Percentiles rank a stretch among this genome's conserved stretches.
These are phyloP conservation scores for Plantago major DNA, from an alignment of 257 asterid genomes.

Conservation along the genomic window DNA sequence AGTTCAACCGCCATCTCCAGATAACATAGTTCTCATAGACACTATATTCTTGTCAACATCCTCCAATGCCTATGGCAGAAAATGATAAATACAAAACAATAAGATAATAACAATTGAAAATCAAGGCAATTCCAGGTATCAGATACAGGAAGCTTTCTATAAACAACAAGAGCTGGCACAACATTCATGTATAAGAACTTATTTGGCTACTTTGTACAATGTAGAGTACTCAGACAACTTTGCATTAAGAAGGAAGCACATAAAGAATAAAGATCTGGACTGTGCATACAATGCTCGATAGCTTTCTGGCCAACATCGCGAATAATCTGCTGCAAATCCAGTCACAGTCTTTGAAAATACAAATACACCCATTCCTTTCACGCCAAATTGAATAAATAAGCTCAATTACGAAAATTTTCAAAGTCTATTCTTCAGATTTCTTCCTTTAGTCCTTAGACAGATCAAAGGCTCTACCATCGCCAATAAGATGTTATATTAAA, in stretches of 20 bases:
- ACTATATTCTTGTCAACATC: slow-evolving; percentile 92
- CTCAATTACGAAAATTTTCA: too few relatives aligned
- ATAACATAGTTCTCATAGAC: slow-evolving; percentile 79
- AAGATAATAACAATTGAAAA: background rate
- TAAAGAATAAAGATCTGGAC: too few relatives aligned
- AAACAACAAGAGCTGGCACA: background rate
- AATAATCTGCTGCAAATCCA: too few relatives aligned
- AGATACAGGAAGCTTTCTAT: background rate
- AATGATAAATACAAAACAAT: slow-evolving; percentile 16
- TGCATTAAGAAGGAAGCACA: background rate
- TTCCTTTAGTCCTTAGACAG: background rate
- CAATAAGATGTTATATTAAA: background rate
- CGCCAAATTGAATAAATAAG: too few relatives aligned
- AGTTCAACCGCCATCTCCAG: slow-evolving; percentile 95
- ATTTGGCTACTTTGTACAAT: slow-evolving; percentile 1
- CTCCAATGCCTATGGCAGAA: slow-evolving; percentile 70
- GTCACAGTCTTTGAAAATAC: background rate
- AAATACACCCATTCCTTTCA: background rate
- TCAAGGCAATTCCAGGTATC: slow-evolving; percentile 8
- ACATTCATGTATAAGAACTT: slow-evolving; percentile 11
- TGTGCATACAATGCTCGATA: too few relatives aligned
- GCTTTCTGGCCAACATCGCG: too few relatives aligned
- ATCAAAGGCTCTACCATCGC: background rate
- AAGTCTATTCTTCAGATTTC: background rate
- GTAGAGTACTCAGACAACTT: background rate